Conservation (phyloP, 345 rosid species). For the Gossypium raimondii region DNA sequence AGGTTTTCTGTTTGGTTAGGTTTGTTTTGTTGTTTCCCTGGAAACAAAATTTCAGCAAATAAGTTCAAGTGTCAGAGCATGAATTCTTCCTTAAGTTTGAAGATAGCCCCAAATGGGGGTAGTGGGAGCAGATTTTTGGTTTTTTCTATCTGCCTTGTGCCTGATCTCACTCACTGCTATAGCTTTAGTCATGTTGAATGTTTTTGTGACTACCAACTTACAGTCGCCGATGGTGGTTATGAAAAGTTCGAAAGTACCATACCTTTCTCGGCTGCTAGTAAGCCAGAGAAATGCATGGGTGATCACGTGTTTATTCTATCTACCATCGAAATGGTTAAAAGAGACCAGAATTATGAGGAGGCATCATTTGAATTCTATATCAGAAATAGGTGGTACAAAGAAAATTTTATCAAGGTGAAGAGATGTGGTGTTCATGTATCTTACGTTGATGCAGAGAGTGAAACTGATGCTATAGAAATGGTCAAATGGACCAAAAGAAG, state of each 20-base stretch:
- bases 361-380: too few relatives aligned
- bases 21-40: not conserved
- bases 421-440: too few relatives aligned
- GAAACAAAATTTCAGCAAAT: not conserved
- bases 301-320: too few relatives aligned
- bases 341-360: too few relatives aligned
- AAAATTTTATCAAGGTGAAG: too few relatives aligned
- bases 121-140: not conserved
- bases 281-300: not conserved
- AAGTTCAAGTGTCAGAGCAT: not conserved
- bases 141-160: not conserved
- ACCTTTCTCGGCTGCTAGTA: accelerated
- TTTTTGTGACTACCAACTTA: not conserved
- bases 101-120: not conserved
- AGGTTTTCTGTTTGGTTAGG: too few relatives aligned
- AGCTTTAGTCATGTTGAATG: accelerated
- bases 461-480: too few relatives aligned
- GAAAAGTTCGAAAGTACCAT: accelerated
- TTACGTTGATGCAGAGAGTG: too few relatives aligned
- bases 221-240: not conserved
- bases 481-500: too few relatives aligned
- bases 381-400: accelerated
- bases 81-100: not conserved
- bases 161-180: not conserved
- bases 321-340: accelerated